A percentile compares a stretch with the other conserved stretches of the same genome.
Evolutionary conservation across 177 flowering plant genomes (phyloP).

Genomic region (Vitis hybrid): DNA sequence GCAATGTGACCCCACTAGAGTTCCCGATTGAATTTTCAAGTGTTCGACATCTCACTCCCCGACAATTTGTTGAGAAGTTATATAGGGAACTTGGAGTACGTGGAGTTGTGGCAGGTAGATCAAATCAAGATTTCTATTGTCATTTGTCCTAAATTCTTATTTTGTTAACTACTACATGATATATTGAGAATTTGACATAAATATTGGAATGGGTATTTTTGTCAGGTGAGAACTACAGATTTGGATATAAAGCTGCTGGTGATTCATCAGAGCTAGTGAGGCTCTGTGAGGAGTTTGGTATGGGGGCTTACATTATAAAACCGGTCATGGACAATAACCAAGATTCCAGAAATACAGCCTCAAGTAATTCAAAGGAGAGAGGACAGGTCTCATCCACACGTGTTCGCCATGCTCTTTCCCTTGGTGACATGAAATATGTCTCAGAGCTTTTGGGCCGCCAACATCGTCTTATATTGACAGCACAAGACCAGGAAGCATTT

Average conservation of each 20-base stretch:
- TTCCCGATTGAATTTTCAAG: slow-evolving; percentile 66
- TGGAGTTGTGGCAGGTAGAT: slow-evolving; percentile 94
- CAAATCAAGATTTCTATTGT: neutral
- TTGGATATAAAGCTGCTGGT: slow-evolving; percentile 96
- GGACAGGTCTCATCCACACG: slow-evolving; percentile 98
- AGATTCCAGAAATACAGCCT: slow-evolving; percentile 15
- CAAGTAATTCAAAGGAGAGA: slow-evolving; percentile 48
- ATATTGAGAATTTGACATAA: neutral
- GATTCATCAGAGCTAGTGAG: slow-evolving; percentile 71
- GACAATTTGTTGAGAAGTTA: slow-evolving; percentile 85
- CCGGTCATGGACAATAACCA: slow-evolving; percentile 86
- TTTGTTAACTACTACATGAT: neutral
- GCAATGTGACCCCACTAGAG: slow-evolving; percentile 63
- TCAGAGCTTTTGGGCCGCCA: slow-evolving; percentile 81
- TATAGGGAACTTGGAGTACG: slow-evolving; percentile 70
- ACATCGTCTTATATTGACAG: slow-evolving; percentile 65
- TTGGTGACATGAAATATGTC: slow-evolving; percentile 81
- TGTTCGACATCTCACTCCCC: slow-evolving; percentile 83
- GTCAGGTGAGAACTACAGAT: slow-evolving; percentile 89
- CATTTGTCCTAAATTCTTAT: neutral
- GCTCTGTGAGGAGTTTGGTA: slow-evolving; percentile 70
- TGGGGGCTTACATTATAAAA: slow-evolving; percentile 70
- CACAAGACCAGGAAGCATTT: slow-evolving; percentile 26
- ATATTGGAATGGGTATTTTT: slow-evolving; percentile 7
- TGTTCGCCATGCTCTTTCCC: slow-evolving; percentile 77